Percentiles rank a stretch among this genome's conserved stretches.
These are phyloP conservation scores for Tillandsia leiboldiana DNA, from an alignment of 176 grass and related monocot species.

Conservation along the genomic window DNA sequence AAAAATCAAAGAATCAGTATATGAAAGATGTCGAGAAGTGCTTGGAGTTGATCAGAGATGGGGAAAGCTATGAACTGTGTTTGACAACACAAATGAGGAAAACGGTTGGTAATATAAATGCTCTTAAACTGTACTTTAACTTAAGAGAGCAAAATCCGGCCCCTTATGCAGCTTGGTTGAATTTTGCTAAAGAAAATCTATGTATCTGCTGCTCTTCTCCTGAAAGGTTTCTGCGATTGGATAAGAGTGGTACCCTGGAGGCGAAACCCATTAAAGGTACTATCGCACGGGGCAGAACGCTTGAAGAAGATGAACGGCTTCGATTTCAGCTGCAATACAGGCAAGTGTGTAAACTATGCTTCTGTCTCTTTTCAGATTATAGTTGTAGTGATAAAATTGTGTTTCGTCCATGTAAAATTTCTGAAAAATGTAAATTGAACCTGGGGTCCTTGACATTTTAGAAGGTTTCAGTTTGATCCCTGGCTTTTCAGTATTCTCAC, in stretches of 20 bases:
- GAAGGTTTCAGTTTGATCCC: background rate
- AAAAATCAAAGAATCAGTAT: slow-evolving; percentile 83
- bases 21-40: slow-evolving; percentile 65
- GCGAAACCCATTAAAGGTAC: slow-evolving; percentile 99
- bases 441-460: background rate
- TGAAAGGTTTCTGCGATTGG: slow-evolving; percentile 78
- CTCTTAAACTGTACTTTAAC: slow-evolving; percentile 53
- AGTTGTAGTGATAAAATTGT: slow-evolving; percentile 1
- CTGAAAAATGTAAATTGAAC: background rate
- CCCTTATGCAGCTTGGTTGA: slow-evolving; percentile 92
- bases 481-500: too few species aligned
- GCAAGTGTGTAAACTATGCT: slow-evolving; percentile 22
- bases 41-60: slow-evolving; percentile 65
- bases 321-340: slow-evolving; percentile 88
- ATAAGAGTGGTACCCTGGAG: slow-evolving; percentile 51
- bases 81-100: slow-evolving; percentile 86
- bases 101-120: slow-evolving; percentile 47
- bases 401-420: background rate
- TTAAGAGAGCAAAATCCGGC: slow-evolving; percentile 85
- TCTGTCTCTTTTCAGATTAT: slow-evolving; percentile 17
- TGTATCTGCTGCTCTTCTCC: slow-evolving; percentile 92
- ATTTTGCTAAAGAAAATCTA: slow-evolving; percentile 69
- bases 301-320: slow-evolving; percentile 69
- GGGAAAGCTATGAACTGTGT: slow-evolving; percentile 91
- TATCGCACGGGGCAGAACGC: slow-evolving; percentile 76